Evolutionary conservation across 345 rosid species (phyloP).

Genomic region (Lepidium sativum): DNA sequence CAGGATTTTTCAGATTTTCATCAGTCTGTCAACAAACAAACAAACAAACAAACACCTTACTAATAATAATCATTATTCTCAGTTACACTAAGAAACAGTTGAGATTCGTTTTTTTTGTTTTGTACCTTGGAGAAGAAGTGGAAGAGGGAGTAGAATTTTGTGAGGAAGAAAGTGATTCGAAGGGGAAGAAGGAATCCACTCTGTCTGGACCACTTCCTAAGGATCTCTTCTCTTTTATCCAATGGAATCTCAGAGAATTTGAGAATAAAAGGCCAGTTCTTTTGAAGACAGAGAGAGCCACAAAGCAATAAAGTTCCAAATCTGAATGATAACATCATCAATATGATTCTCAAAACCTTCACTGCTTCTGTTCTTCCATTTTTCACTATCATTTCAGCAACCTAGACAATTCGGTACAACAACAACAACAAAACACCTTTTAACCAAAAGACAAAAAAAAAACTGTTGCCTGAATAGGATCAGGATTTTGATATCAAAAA

Average conservation of each 20-base stretch:
- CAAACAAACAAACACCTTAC: background rate
- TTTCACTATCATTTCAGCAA: constrained; percentile 48
- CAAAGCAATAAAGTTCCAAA: constrained; percentile 62
- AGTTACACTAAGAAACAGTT: background rate
- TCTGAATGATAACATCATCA: constrained; percentile 52
- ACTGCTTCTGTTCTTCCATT: constrained; percentile 34
- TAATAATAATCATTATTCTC: background rate
- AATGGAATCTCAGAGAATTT: constrained; percentile 53
- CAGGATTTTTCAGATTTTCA: constrained; percentile 40
- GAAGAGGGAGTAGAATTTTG: constrained; percentile 47
- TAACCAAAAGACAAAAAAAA: background rate
- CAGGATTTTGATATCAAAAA: background rate
- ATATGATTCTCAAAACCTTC: constrained; percentile 28
- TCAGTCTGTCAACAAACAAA: constrained; percentile 28
- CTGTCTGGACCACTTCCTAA: constrained; percentile 48
- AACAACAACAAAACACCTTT: background rate
- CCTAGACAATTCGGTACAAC: background rate
- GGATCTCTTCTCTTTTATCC: constrained; percentile 48
- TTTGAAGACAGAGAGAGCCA: constrained; percentile 46
- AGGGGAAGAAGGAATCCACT: constrained; percentile 31
- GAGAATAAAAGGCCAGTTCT: constrained; percentile 62
- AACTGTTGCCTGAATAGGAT: background rate
- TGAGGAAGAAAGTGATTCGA: constrained; percentile 38
- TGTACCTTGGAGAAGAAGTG: constrained; percentile 48
- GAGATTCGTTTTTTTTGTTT: background rate